These are phyloP conservation scores for Xylaria venustula DNA, from an alignment of 495 filamentous ascomycete species.

Conservation along the genomic window DNA sequence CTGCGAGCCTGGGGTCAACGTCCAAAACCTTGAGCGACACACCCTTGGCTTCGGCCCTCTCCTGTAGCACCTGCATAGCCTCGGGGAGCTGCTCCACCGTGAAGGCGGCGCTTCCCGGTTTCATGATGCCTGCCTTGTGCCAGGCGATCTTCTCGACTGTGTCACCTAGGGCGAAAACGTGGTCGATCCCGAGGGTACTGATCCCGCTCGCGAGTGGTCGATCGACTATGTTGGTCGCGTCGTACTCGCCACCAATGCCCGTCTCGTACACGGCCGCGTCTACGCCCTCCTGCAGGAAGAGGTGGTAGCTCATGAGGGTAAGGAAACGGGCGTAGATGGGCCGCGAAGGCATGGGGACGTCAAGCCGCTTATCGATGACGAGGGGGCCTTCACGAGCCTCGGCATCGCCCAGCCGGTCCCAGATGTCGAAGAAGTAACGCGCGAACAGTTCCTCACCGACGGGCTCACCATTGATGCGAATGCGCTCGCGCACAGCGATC, in stretches of 20 bases:
- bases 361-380: slow-evolving; percentile 25
- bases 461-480: slow-evolving; percentile 74
- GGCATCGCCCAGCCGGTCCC: slow-evolving; percentile 67
- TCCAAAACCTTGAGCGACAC: slow-evolving; percentile 60
- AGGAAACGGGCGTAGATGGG: slow-evolving; percentile 90
- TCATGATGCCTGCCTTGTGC: slow-evolving; percentile 96
- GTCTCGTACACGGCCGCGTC: slow-evolving; percentile 87
- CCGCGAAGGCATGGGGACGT: slow-evolving; percentile 48
- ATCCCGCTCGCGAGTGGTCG: slow-evolving; percentile 73
- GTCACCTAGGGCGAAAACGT: slow-evolving; percentile 71
- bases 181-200: slow-evolving; percentile 87
- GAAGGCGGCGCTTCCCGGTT: slow-evolving; percentile 65
- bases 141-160: slow-evolving; percentile 93
- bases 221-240: slow-evolving; percentile 87
- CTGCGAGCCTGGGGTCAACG: slow-evolving; percentile 61
- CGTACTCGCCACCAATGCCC: slow-evolving; percentile 90
- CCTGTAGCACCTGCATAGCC: slow-evolving; percentile 66
- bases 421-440: slow-evolving; percentile 83
- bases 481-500: slow-evolving; percentile 83
- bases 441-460: slow-evolving; percentile 76
- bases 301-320: slow-evolving; percentile 85
- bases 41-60: slow-evolving; percentile 67
- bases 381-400: slow-evolving; percentile 23
- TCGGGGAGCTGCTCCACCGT: slow-evolving; percentile 66
- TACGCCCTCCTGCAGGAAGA: slow-evolving; percentile 77